Percentiles rank a stretch among this genome's conserved stretches.
These are phyloP conservation scores for Quercus lobata DNA, from an alignment of 331 rosid genomes.

Conservation along the genomic window DNA sequence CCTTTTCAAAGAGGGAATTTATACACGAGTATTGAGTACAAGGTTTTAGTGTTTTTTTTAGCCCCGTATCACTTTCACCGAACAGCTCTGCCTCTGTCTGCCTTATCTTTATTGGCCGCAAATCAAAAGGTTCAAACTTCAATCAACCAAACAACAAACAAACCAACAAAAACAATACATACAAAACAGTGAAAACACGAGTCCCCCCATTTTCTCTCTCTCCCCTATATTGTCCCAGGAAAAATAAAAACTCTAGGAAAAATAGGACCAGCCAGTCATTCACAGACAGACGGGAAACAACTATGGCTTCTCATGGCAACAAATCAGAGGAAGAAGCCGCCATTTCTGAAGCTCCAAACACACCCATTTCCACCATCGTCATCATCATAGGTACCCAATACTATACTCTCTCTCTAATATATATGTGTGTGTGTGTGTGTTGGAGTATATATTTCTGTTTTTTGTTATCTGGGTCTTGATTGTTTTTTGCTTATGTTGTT, in stretches of 20 bases:
- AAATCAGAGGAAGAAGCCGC: slow-evolving; percentile 40
- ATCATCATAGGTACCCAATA: slow-evolving; percentile 54
- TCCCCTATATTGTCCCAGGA: not conserved
- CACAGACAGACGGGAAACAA: not conserved
- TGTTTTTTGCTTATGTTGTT: not conserved
- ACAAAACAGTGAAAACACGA: not conserved
- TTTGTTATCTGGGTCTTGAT: not conserved
- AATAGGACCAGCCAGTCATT: not conserved
- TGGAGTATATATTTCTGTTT: not conserved
- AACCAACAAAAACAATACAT: not conserved
- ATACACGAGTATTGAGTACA: too few relatives aligned
- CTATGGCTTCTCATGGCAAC: slow-evolving; percentile 45
- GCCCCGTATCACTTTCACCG: not conserved
- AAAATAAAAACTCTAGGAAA: not conserved
- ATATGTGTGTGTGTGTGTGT: not conserved
- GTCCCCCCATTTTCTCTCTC: not conserved
- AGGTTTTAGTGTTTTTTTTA: too few relatives aligned
- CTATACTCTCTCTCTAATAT: not conserved
- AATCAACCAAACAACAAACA: not conserved
- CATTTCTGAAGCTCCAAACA: slow-evolving; percentile 33
- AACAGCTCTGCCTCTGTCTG: not conserved
- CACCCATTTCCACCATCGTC: slow-evolving; percentile 65
- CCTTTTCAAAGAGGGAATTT: too few relatives aligned
- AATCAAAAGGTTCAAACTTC: too few relatives aligned
- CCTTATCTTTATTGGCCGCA: not conserved